phyloP scores from a whole-genome alignment of 495 filamentous ascomycete genomes.

The Hypoxylon cercidicola region DNA sequence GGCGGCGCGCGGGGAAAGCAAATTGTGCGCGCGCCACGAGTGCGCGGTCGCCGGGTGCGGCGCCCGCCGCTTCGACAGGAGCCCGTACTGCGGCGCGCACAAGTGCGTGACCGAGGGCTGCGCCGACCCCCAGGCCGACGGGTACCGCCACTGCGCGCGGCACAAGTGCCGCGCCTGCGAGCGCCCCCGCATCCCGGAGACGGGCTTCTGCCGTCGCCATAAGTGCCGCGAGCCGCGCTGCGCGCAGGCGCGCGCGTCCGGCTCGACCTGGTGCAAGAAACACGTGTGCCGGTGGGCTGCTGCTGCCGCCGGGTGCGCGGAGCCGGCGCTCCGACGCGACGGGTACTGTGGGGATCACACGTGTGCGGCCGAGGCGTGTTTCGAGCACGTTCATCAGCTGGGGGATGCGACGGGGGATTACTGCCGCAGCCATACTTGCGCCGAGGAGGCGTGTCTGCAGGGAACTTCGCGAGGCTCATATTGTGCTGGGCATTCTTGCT shows the following conservation, averaged over 20 bases:
- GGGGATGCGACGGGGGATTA: constrained; percentile 8
- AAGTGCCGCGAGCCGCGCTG: constrained; percentile 30
- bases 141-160: constrained; percentile 24
- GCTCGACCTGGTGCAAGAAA: constrained; percentile 28
- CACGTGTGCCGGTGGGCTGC: constrained; percentile 31
- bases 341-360: constrained; percentile 40
- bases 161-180: constrained; percentile 35
- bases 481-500: constrained; percentile 31
- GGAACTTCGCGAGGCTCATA: constrained; percentile 9
- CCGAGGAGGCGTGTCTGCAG: constrained; percentile 22
- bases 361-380: constrained; percentile 22
- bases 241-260: constrained; percentile 5
- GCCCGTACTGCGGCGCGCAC: constrained; percentile 30
- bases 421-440: constrained; percentile 27
- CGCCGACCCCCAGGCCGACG: constrained; percentile 5
- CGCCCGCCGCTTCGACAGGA: constrained; percentile 24
- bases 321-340: constrained; percentile 22
- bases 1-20: constrained; percentile 17
- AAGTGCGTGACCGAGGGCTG: constrained; percentile 38
- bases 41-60: constrained; percentile 22
- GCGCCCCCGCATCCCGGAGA: constrained; percentile 28
- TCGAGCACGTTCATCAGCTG: constrained; percentile 1
- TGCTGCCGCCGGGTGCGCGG: no score
- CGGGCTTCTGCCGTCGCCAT: constrained; percentile 34
- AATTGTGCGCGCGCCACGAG: constrained; percentile 26